Evolutionary conservation across 257 asterid species (phyloP), one percentile per base, ranked within the genome.

Genomic region (Solanum pimpinellifolium): DNA sequence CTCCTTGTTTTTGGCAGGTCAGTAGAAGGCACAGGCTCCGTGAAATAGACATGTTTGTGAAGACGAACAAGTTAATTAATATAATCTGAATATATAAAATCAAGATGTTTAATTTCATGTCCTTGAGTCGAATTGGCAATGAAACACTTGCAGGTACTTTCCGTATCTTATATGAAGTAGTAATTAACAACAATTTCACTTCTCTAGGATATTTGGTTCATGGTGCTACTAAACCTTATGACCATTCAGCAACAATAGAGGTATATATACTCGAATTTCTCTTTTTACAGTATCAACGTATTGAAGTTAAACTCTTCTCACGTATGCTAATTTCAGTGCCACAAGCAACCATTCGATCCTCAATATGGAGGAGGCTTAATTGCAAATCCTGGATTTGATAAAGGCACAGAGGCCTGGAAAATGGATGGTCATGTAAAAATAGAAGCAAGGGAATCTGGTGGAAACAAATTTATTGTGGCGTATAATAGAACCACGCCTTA

Each of bases 321-420:
- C 42, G 0, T 80, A 77, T 31, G 41, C 10, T 31, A 2, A 69
- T 88, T 90, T 49, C 88, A 93, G 95, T 93, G 94, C 52, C 52
- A 86, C 80, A 59, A 56, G 3, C 90, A 91, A 59, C 91, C 95
- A 11, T 75, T 83, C 88, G 83, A 78, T 42, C 93, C 95, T 83
- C 93, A 88, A 62, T 93, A 93, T 56, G 86, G 81, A 31, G 95
- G 94, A 8, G 95, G 93, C 12, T 68, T 90, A 27, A 56, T 91
- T 5, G 15, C 39, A 31, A 90, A 90, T 75, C 91, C 94, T 2
- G 59, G 39, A 3, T 83, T 93, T 23, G 91, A 89, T 29, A 47
- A 56, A 4, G 92, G 90, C 23, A 44, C 77, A 68, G 86, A 83
- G 11, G 85, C 72, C 16, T 93, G 94, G 95, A 47, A 13, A 8